Evolutionary conservation across 495 filamentous ascomycete species (phyloP).

Genomic region (Aspergillus mulundensis): DNA sequence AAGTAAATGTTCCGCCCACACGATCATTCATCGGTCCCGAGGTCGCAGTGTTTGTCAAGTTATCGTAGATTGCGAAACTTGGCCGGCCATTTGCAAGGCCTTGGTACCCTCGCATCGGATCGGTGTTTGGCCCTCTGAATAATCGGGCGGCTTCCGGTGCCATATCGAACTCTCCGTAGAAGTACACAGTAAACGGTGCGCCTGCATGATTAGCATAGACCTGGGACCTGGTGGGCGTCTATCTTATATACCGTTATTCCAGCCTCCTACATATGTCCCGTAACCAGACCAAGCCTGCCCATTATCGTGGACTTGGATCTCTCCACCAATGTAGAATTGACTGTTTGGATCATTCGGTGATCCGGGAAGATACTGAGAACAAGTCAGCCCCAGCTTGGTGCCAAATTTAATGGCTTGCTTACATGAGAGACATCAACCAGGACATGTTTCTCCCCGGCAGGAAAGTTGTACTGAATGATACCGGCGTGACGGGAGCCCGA

Average conservation of each 20-base stretch:
- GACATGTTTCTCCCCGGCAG: slow-evolving; percentile 43
- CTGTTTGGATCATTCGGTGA: slow-evolving; percentile 51
- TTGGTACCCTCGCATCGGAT: slow-evolving; percentile 31
- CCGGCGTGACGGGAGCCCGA: slow-evolving; percentile 59
- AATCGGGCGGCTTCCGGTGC: slow-evolving; percentile 38
- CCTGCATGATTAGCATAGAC: slow-evolving; percentile 29
- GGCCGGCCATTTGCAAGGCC: slow-evolving; percentile 26
- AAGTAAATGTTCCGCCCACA: slow-evolving; percentile 34
- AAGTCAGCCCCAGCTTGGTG: not conserved
- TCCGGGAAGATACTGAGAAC: slow-evolving; percentile 46
- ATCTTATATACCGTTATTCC: slow-evolving; percentile 47
- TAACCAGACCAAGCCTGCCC: slow-evolving; percentile 53
- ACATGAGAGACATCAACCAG: slow-evolving; percentile 65
- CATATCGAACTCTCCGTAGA: slow-evolving; percentile 58
- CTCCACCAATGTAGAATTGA: slow-evolving; percentile 59
- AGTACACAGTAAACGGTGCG: slow-evolving; percentile 59
- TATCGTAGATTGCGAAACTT: slow-evolving; percentile 24
- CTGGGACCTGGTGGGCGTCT: no score
- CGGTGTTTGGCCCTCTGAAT: slow-evolving; percentile 49
- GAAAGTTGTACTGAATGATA: slow-evolving; percentile 58
- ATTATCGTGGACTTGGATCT: slow-evolving; percentile 46
- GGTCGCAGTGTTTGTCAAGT: slow-evolving; percentile 21
- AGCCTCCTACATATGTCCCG: slow-evolving; percentile 57
- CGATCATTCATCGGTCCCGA: slow-evolving; percentile 37
- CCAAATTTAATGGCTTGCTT: slow-evolving; percentile 1